A percentile compares a stretch with the other conserved stretches of the same genome.
Conservation (phyloP, 192 early-diverging fungal genomes). For the Spinellus fusiger region DNA sequence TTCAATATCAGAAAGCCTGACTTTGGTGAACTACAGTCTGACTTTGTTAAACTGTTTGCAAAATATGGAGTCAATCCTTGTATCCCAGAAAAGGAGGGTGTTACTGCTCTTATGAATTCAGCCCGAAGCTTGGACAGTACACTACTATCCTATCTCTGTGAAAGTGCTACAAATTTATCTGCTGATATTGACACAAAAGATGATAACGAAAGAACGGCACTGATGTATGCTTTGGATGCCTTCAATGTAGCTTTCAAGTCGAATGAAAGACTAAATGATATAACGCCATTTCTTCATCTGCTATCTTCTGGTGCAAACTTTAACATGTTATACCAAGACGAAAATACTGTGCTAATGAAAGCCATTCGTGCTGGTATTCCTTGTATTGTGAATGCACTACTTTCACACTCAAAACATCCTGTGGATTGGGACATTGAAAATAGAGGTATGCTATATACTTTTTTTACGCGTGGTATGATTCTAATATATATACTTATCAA, state of each 20-base stretch:
- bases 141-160: not conserved
- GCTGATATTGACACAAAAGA: slow-evolving; percentile 13
- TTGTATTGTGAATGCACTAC: not conserved
- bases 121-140: not conserved
- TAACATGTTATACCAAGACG: slow-evolving; percentile 13
- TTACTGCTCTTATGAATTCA: slow-evolving; percentile 15
- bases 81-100: not conserved
- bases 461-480: not conserved
- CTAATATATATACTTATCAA: not conserved
- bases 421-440: slow-evolving; percentile 1
- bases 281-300: slow-evolving; percentile 9
- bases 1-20: slow-evolving; percentile 13
- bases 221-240: slow-evolving; percentile 23
- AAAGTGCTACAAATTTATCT: not conserved
- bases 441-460: not conserved
- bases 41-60: not conserved
- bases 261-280: not conserved
- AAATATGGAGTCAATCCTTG: slow-evolving; percentile 13
- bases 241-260: not conserved
- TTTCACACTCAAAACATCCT: not conserved
- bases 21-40: not conserved
- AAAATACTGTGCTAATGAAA: slow-evolving; percentile 24
- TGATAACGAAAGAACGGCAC: slow-evolving; percentile 16
- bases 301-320: slow-evolving; percentile 22
- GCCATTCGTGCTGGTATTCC: slow-evolving; percentile 7